A percentile compares a stretch with the other conserved stretches of the same genome.
Evolutionary conservation across 179 eudicot genomes (phyloP).

Genomic region (Nepenthes alata): DNA sequence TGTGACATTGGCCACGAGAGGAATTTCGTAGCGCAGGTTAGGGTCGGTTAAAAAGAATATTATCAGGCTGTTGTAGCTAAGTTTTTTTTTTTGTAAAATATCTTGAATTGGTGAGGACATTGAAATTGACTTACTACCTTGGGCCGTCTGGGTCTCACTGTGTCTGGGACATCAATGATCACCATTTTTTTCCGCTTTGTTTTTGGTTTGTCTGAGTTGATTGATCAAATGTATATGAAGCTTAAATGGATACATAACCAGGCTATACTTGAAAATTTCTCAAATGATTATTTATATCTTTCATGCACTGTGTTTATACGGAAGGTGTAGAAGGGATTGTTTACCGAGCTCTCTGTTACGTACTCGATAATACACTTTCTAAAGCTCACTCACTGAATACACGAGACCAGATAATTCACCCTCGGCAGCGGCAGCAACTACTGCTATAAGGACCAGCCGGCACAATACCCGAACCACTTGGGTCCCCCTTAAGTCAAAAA

Average conservation of each 20-base stretch:
- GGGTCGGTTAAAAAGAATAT: conserved; percentile 69
- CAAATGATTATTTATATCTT: conserved; percentile 67
- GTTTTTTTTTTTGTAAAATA: conserved; percentile 45
- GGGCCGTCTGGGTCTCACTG: conserved; percentile 98
- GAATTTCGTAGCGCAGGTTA: conserved; percentile 76
- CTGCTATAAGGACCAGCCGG: too few relatives aligned
- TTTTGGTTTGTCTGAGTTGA: conserved; percentile 78
- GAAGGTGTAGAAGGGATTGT: conserved; percentile 85
- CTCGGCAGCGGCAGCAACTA: too few relatives aligned
- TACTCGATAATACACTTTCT: too few relatives aligned
- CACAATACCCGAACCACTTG: too few relatives aligned
- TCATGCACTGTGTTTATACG: conserved; percentile 52
- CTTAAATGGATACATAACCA: conserved; percentile 85
- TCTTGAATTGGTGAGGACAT: conserved; percentile 70
- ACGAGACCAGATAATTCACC: too few relatives aligned
- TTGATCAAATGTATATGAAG: conserved; percentile 94
- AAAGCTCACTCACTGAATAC: too few relatives aligned
- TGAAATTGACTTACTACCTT: conserved; percentile 60
- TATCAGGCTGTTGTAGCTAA: conserved; percentile 60
- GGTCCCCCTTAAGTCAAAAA: too few relatives aligned
- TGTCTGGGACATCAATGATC: conserved; percentile 95
- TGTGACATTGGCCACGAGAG: conserved; percentile 91
- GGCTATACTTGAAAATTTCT: conserved; percentile 73
- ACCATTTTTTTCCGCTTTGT: conserved; percentile 75
- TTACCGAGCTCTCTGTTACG: conserved; percentile 52